These are phyloP conservation scores for Metarhizium robertsii DNA, from an alignment of 2,329 filamentous ascomycete genomes.

Conservation along the genomic window DNA sequence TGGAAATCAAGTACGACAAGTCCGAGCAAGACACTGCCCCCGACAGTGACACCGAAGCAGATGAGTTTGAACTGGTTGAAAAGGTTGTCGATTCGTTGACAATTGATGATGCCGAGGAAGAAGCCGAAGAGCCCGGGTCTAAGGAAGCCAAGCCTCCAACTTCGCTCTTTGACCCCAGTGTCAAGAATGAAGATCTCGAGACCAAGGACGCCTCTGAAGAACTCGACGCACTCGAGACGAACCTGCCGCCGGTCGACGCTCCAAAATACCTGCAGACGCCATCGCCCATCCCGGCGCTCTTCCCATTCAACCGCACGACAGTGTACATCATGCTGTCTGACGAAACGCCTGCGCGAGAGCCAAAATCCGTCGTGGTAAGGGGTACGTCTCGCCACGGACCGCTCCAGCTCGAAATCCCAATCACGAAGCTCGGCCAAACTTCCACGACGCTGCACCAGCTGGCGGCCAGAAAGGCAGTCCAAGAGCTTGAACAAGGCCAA, in stretches of 20 bases:
- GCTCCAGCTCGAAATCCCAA: conserved; percentile 54
- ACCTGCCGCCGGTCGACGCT: conserved; percentile 27
- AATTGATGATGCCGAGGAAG: too few species aligned
- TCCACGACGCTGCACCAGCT: conserved; percentile 59
- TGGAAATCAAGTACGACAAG: conserved; percentile 50
- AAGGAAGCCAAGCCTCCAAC: conserved; percentile 30
- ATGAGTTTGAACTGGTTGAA: too few species aligned
- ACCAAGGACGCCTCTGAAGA: conserved; percentile 9
- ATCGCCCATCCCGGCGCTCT: conserved; percentile 52
- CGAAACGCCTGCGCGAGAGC: conserved; percentile 23
- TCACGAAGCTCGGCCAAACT: conserved; percentile 36
- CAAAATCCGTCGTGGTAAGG: conserved; percentile 48
- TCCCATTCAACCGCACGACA: conserved; percentile 55
- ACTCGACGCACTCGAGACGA: too few species aligned
- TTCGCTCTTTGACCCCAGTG: conserved; percentile 48
- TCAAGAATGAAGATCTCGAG: conserved; percentile 31
- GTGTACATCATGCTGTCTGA: conserved; percentile 57
- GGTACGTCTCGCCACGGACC: conserved; percentile 45
- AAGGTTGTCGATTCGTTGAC: too few species aligned
- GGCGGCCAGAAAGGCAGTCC: conserved; percentile 56
- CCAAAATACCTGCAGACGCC: conserved; percentile 56
- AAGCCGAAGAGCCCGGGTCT: too few species aligned
- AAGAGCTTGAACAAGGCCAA: conserved; percentile 60
- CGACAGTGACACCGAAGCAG: too few species aligned
- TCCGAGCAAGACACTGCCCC: conserved; percentile 42